Percentiles rank a stretch among this genome's conserved stretches.
These are phyloP conservation scores for Nakazawaea laoshanensis DNA, from an alignment of 805 yeast genomes.

Conservation along the genomic window DNA sequence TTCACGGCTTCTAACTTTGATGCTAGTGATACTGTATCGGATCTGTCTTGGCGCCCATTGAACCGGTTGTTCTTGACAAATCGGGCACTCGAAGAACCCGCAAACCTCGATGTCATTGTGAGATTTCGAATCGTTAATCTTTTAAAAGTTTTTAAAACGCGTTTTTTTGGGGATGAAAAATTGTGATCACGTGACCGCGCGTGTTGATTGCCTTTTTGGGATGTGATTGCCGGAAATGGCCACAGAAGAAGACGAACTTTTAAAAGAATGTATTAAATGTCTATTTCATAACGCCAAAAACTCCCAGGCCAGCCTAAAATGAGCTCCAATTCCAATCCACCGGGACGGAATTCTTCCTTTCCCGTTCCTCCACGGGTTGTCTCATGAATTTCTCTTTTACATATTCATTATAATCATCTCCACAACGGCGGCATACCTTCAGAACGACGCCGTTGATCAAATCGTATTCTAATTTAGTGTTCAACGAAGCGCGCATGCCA, in stretches of 20 bases:
- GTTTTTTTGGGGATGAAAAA: too few species aligned
- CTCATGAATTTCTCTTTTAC: conserved; percentile 12
- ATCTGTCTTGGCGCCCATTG: conserved; percentile 2
- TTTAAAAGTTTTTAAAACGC: too few species aligned
- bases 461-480: conserved; percentile 26
- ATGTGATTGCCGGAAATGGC: too few species aligned
- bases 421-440: conserved; percentile 22
- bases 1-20: conserved; percentile 45
- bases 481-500: conserved; percentile 20
- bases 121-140: too few species aligned
- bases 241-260: too few species aligned
- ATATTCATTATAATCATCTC: conserved; percentile 25
- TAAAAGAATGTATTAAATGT: too few species aligned
- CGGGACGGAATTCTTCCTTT: conserved; percentile 19
- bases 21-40: conserved; percentile 17
- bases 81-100: conserved; percentile 46
- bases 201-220: too few species aligned
- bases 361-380: conserved; percentile 16
- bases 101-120: conserved; percentile 18
- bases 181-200: too few species aligned
- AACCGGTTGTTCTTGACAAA: conserved; percentile 31
- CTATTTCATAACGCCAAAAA: too few species aligned
- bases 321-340: conserved; percentile 49
- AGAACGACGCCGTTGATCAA: conserved; percentile 17
- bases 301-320: too few species aligned